These are phyloP conservation scores for Pichia occidentalis DNA, from an alignment of 805 yeast genomes.

Conservation along the genomic window DNA sequence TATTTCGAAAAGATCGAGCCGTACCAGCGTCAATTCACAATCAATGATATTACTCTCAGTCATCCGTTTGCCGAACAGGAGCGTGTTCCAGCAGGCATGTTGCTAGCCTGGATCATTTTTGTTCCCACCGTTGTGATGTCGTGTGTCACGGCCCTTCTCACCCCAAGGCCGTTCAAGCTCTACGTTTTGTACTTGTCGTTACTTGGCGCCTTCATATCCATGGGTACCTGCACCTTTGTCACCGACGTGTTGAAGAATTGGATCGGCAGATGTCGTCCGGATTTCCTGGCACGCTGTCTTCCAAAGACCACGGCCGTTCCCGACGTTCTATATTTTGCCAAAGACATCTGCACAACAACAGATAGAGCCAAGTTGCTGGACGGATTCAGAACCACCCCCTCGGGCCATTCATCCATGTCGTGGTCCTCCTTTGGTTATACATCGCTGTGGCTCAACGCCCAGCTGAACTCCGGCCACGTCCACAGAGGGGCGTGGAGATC, in stretches of 20 bases:
- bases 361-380: slow-evolving; percentile 42
- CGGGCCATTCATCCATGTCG: slow-evolving; percentile 71
- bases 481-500: slow-evolving; percentile 59
- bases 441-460: slow-evolving; percentile 64
- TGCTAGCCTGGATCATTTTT: slow-evolving; percentile 48
- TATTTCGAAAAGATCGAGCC: slow-evolving; percentile 40
- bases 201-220: slow-evolving; percentile 57
- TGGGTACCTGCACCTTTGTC: slow-evolving; percentile 51
- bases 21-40: slow-evolving; percentile 68
- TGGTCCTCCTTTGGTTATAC: slow-evolving; percentile 62
- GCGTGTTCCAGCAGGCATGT: slow-evolving; percentile 52
- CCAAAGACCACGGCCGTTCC: slow-evolving; percentile 57
- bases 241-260: slow-evolving; percentile 75
- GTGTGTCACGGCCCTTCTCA: slow-evolving; percentile 26
- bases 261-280: slow-evolving; percentile 91
- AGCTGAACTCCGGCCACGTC: slow-evolving; percentile 35
- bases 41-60: slow-evolving; percentile 69
- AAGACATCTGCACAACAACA: slow-evolving; percentile 57
- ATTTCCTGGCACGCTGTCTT: slow-evolving; percentile 76
- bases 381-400: slow-evolving; percentile 78
- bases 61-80: slow-evolving; percentile 79
- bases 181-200: slow-evolving; percentile 59
- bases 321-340: slow-evolving; percentile 49
- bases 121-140: slow-evolving; percentile 42
- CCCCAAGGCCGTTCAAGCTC: slow-evolving; percentile 46